Conservation (phyloP, 768 basidiomycete species). For the Amanita thiersii region DNA sequence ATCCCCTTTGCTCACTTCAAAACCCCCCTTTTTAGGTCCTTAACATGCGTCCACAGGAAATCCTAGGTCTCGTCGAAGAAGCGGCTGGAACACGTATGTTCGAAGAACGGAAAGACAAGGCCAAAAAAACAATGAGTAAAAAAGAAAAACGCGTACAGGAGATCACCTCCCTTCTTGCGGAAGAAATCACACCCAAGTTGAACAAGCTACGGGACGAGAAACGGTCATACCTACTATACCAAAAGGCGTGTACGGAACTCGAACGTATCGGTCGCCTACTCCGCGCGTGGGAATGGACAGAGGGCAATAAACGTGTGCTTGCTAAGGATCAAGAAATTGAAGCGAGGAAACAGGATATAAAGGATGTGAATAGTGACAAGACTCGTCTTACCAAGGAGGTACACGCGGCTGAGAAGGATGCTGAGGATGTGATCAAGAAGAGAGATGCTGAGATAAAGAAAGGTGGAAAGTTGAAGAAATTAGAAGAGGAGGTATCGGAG, state of each 20-base stretch:
- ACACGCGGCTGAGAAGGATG: constrained; percentile 59
- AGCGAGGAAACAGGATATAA: constrained; percentile 39
- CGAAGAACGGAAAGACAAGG: constrained; percentile 96
- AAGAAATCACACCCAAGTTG: constrained; percentile 93
- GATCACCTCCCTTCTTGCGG: constrained; percentile 66
- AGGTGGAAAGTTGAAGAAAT: constrained; percentile 83
- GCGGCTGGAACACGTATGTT: constrained; percentile 99
- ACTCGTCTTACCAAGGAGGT: constrained; percentile 45
- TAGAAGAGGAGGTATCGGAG: constrained; percentile 73
- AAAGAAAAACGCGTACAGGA: constrained; percentile 96
- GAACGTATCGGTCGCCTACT: constrained; percentile 77
- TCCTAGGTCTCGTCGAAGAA: constrained; percentile 97
- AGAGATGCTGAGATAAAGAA: constrained; percentile 86
- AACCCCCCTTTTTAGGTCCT: constrained; percentile 67
- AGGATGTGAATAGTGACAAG: constrained; percentile 35
- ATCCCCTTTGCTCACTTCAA: not conserved
- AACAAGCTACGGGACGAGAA: constrained; percentile 88
- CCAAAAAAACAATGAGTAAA: constrained; percentile 91
- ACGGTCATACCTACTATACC: constrained; percentile 79
- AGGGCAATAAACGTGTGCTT: constrained; percentile 41
- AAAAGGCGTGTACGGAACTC: constrained; percentile 82
- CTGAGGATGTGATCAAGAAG: constrained; percentile 58
- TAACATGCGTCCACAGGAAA: constrained; percentile 97
- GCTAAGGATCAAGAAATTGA: constrained; percentile 51
- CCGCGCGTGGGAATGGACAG: constrained; percentile 85